Evolutionary conservation across 169 alveolate species (phyloP).

Genomic region (Eimeria praecox): DNA sequence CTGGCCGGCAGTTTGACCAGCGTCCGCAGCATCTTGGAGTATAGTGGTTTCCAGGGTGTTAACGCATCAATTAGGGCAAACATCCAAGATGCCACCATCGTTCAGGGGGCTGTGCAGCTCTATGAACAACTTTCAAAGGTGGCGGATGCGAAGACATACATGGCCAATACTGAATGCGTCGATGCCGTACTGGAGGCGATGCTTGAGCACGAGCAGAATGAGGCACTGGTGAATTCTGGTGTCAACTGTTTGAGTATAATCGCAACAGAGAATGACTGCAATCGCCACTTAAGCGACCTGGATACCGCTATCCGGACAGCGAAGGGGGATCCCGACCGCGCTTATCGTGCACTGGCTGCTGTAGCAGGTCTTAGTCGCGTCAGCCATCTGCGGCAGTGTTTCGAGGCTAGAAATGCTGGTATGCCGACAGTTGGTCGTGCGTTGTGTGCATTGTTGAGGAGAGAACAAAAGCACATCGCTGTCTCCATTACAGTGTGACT

Average conservation of each 20-base stretch:
- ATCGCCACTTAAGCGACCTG: constrained; percentile 89
- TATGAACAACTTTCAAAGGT: constrained; percentile 78
- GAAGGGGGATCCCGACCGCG: constrained; percentile 90
- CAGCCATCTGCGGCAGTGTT: constrained; percentile 85
- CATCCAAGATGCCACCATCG: constrained; percentile 87
- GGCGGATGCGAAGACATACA: constrained; percentile 88
- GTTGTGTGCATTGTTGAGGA: neutral
- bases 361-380: constrained; percentile 93
- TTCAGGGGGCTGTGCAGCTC: constrained; percentile 91
- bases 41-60: constrained; percentile 94
- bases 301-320: constrained; percentile 87
- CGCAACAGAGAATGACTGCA: constrained; percentile 93
- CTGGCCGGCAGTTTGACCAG: constrained; percentile 90
- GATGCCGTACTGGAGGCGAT: constrained; percentile 92
- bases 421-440: neutral
- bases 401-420: constrained; percentile 78
- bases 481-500: neutral
- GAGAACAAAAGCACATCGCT: neutral
- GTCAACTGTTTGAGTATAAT: constrained; percentile 90
- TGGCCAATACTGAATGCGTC: constrained; percentile 90
- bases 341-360: constrained; percentile 93
- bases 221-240: constrained; percentile 90
- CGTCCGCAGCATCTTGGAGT: constrained; percentile 91
- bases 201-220: constrained; percentile 93
- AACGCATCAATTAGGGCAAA: constrained; percentile 90